Percentiles rank a stretch among this genome's conserved stretches.
These are phyloP conservation scores for Aspergillus bridgeri DNA, from an alignment of 495 filamentous ascomycete species.

Conservation along the genomic window DNA sequence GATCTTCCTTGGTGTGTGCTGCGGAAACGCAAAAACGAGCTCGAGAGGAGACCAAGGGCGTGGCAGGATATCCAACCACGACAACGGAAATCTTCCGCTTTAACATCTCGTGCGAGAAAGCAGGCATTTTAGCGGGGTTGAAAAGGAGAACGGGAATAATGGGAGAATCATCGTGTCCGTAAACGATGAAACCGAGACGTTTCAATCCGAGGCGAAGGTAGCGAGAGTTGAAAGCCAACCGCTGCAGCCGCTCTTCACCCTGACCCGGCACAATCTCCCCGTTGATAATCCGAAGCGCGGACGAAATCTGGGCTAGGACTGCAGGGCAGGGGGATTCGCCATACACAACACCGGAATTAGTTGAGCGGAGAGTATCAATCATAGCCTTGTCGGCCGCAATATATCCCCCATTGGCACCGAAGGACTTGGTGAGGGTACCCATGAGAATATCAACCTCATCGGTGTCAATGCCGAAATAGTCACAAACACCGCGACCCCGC, in stretches of 20 bases:
- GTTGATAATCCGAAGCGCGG: conserved; percentile 78
- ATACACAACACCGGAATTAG: conserved; percentile 82
- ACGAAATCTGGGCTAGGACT: conserved; percentile 82
- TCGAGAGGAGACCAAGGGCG: conserved; percentile 90
- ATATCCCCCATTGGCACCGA: conserved; percentile 97
- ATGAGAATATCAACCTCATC: conserved; percentile 91
- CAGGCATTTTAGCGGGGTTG: conserved; percentile 95
- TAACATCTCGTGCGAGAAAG: conserved; percentile 98
- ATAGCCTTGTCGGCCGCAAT: conserved; percentile 86
- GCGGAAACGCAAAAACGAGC: conserved; percentile 95
- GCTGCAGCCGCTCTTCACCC: conserved; percentile 92
- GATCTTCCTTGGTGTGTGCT: conserved; percentile 95
- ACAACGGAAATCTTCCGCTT: conserved; percentile 97
- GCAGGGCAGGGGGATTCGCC: conserved; percentile 86
- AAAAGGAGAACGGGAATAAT: conserved; percentile 94
- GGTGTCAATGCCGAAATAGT: conserved; percentile 91
- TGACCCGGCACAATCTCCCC: conserved; percentile 87
- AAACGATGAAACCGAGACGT: conserved; percentile 93
- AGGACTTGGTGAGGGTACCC: conserved; percentile 97
- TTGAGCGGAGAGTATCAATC: conserved; percentile 83
- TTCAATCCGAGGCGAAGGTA: conserved; percentile 96
- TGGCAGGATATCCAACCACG: conserved; percentile 95
- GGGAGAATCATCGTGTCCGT: conserved; percentile 94
- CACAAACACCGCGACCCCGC: conserved; percentile 85
- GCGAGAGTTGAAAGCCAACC: conserved; percentile 96